Conservation (phyloP, 495 filamentous ascomycete species). For the Sordaria brevicollis region DNA sequence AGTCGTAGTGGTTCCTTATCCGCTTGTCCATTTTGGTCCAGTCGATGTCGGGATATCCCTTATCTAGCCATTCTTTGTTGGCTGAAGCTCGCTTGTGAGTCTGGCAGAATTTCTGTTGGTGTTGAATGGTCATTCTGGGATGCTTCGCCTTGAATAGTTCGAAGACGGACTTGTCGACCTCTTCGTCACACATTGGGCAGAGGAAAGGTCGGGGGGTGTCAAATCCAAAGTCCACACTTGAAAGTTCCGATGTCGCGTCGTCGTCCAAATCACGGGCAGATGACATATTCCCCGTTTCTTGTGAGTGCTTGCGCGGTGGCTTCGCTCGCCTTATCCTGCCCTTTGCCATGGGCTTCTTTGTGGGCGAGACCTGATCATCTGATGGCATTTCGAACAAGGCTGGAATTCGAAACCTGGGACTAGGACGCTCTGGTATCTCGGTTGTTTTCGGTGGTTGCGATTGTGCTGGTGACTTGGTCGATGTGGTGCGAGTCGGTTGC, state of each 20-base stretch:
- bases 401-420: background rate
- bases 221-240: background rate
- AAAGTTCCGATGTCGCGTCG: background rate
- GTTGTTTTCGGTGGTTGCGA: background rate
- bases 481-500: background rate
- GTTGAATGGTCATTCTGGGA: conserved; percentile 46
- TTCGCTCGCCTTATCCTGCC: background rate
- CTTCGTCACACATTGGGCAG: conserved; percentile 64
- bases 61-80: conserved; percentile 46
- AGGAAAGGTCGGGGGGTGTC: background rate
- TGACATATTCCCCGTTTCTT: background rate
- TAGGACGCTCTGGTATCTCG: background rate
- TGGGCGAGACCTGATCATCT: background rate
- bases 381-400: background rate
- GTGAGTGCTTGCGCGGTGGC: background rate
- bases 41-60: conserved; percentile 68
- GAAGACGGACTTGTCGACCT: conserved; percentile 44
- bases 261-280: background rate
- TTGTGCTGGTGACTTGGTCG: background rate
- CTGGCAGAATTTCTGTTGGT: conserved; percentile 61
- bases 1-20: conserved; percentile 42
- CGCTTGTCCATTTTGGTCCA: conserved; percentile 62
- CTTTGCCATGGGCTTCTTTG: background rate
- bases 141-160: conserved; percentile 32
- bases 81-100: conserved; percentile 55